Conservation (phyloP, 2,329 filamentous ascomycete genomes). For the Fusarium sp. region DNA sequence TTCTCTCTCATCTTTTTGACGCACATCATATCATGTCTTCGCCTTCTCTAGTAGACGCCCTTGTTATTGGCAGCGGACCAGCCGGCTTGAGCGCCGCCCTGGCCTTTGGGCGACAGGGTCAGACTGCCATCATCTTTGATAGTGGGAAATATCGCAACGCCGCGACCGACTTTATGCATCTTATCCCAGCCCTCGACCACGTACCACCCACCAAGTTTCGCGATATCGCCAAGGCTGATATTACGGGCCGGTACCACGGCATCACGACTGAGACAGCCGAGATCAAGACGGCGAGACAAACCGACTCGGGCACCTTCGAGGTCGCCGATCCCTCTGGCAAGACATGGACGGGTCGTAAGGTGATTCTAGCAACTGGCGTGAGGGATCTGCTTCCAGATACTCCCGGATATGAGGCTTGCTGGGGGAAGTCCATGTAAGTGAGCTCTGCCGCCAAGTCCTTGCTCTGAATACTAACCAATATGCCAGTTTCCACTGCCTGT, state of each 20-base stretch:
- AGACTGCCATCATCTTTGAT: slow-evolving; percentile 56
- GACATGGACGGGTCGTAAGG: not conserved
- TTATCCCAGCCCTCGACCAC: slow-evolving; percentile 39
- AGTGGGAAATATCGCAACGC: slow-evolving; percentile 55
- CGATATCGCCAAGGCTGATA: not conserved
- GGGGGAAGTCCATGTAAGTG: not conserved
- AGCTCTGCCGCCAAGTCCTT: too few species aligned
- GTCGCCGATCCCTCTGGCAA: not conserved
- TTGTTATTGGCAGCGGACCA: slow-evolving; percentile 47
- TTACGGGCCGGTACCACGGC: not conserved
- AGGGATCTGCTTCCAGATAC: not conserved
- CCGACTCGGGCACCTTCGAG: not conserved
- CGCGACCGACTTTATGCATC: slow-evolving; percentile 56
- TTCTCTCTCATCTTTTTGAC: not conserved
- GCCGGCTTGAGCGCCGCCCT: slow-evolving; percentile 55
- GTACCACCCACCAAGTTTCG: not conserved
- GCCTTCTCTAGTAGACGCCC: slow-evolving; percentile 4
- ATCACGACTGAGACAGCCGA: not conserved
- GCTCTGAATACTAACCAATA: too few species aligned
- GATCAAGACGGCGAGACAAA: not conserved
- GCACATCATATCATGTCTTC: too few species aligned
- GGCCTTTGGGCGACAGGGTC: slow-evolving; percentile 50
- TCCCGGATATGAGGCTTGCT: not conserved
- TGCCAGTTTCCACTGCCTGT: not conserved
- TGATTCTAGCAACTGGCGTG: not conserved